Conservation (phyloP, 352 stramenopile genomes). For the Poterioochromonas sp. region DNA sequence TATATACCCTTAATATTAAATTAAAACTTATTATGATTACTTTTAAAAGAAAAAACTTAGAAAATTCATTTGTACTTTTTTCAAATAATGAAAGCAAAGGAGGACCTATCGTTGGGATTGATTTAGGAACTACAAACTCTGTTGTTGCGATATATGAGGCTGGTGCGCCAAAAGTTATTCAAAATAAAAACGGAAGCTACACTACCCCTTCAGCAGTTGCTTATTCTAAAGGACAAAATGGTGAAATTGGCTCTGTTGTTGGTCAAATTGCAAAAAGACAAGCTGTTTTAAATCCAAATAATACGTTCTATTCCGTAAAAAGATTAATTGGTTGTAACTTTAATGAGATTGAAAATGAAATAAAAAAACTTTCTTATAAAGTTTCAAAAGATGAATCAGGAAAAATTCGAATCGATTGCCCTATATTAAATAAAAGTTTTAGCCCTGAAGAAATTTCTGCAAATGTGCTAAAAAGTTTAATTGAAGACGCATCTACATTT, state of each 20-base stretch:
- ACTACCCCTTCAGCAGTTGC: conserved; percentile 82
- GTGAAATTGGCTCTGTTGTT: conserved; percentile 80
- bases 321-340: conserved; percentile 86
- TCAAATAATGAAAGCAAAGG: too few species aligned
- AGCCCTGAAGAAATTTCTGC: conserved; percentile 55
- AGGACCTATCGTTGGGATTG: too few species aligned
- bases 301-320: conserved; percentile 95
- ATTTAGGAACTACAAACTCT: conserved; percentile 65
- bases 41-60: too few species aligned
- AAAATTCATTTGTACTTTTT: too few species aligned
- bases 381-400: background rate
- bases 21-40: too few species aligned
- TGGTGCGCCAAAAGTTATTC: conserved; percentile 68
- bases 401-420: conserved; percentile 16
- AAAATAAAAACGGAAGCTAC: conserved; percentile 92
- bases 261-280: conserved; percentile 85
- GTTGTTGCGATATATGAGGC: conserved; percentile 59
- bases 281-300: conserved; percentile 89
- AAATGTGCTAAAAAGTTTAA: conserved; percentile 52
- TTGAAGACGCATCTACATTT: conserved; percentile 45
- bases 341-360: conserved; percentile 56
- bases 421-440: conserved; percentile 41
- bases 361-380: background rate
- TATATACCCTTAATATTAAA: too few species aligned
- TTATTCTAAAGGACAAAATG: conserved; percentile 84